Conservation (phyloP, 1,284 basidiomycete species). For the Microbotryum intermedium region DNA sequence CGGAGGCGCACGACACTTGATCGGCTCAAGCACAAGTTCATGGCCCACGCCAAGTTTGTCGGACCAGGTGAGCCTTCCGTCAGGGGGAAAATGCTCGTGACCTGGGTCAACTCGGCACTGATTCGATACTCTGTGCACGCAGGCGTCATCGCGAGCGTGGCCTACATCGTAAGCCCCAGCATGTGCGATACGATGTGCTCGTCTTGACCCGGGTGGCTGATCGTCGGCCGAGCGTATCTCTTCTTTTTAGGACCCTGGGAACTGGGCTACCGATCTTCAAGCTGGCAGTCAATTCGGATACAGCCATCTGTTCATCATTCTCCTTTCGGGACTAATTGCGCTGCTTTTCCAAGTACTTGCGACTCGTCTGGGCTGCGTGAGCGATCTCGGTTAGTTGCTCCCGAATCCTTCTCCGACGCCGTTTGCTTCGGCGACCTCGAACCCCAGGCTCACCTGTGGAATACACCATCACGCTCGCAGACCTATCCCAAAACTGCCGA, state of each 20-base stretch:
- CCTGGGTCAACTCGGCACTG: neutral
- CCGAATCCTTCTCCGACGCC: neutral
- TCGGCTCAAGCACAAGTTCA: conserved; percentile 1
- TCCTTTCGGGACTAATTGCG: conserved; percentile 74
- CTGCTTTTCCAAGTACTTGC: conserved; percentile 52
- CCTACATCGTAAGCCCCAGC: conserved; percentile 12
- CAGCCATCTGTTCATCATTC: conserved; percentile 73
- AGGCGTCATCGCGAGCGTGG: conserved; percentile 19
- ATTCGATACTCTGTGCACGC: neutral
- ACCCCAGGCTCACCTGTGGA: neutral
- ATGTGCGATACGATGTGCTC: neutral
- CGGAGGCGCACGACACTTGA: no score
- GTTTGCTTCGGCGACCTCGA: neutral
- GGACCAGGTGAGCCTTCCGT: conserved; percentile 10
- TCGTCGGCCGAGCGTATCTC: neutral
- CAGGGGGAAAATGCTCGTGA: no score
- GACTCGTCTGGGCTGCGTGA: conserved; percentile 48
- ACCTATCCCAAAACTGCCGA: conserved; percentile 50
- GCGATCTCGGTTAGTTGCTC: conserved; percentile 31
- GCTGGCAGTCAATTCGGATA: conserved; percentile 50
- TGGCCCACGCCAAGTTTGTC: conserved; percentile 21
- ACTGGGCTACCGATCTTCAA: conserved; percentile 29
- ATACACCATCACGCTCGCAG: neutral
- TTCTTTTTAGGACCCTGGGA: conserved; percentile 11
- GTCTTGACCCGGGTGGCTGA: neutral